Base-by-base conservation (phyloP, 2,329 filamentous ascomycete species). In the Scedosporium apiospermum region DNA sequence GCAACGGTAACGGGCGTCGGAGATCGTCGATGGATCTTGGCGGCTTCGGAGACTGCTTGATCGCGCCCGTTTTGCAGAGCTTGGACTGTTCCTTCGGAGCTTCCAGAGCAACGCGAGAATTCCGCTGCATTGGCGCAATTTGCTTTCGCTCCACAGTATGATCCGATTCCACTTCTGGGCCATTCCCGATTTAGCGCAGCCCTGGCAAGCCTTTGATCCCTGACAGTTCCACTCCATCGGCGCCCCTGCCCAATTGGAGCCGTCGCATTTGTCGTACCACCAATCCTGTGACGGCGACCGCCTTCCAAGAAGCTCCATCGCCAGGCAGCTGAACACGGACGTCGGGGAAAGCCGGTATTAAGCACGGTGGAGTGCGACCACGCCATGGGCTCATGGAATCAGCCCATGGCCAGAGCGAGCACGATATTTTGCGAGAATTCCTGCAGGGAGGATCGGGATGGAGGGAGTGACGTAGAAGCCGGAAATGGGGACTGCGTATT, bases 311-410 rank as follows among this genome's bases (percentile, higher is more conserved):
- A 30, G 30, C 57, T 10, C 57, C 27, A 18, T 18, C 14, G 18
- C 26, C 27, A 27, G 53, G n/a, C 57, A 18, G 27, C 34, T 41
- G 27, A 41, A 55, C 18, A 55, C 18, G 23, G 16, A n/a, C n/a
- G 26, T 60, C 58, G 58, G 58, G 26, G 12, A 49, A 53, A 61
- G 59, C 59, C 59, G 59, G 59, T 30, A 58, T 18, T 34, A 18
- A 27, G 41, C 34, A 41, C 41, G 42, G 58, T 27, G 34, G 38
- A 21, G 34, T 14, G 16, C 21, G 34, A 61, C 59, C 59, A 53
- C 59, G 59, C 59, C 59, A 61, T 61, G 57, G 57, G 14, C 57
- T 41, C 57, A 58, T 34, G 21, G 14, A 58, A 58, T 58, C 57
- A 41, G 57, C 26, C 57, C 57, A 58, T 58, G 57, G 16, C 34